Evolutionary conservation across 768 basidiomycete species (phyloP).

Genomic region (Suillus clintonianus): DNA sequence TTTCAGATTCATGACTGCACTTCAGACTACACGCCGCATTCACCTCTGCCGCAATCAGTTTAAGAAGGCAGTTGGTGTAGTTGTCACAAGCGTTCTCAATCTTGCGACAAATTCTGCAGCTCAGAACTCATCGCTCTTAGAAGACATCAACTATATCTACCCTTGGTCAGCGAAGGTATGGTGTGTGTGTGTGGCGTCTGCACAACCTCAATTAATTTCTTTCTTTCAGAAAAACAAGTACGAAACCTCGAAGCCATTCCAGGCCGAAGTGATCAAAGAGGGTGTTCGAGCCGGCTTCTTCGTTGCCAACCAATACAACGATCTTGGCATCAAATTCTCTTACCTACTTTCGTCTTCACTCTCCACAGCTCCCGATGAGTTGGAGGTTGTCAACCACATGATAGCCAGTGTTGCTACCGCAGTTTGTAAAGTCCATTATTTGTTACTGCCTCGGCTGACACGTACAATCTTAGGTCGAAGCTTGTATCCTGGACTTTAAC

Average conservation of each 20-base stretch:
- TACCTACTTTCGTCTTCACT: neutral
- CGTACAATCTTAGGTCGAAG: neutral
- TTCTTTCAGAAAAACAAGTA: neutral
- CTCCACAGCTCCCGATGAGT: neutral
- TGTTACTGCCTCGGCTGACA: neutral
- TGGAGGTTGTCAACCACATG: neutral
- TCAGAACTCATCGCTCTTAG: neutral
- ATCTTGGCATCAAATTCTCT: neutral
- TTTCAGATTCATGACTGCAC: neutral
- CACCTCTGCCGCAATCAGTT: neutral
- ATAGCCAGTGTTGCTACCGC: neutral
- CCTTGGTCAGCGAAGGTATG: neutral
- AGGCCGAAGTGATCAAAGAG: neutral
- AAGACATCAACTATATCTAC: conserved; percentile 1
- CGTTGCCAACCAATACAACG: neutral
- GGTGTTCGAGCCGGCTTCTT: neutral
- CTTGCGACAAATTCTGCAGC: neutral
- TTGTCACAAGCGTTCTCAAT: neutral
- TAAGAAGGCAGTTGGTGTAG: neutral
- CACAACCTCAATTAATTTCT: neutral
- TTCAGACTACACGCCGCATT: neutral
- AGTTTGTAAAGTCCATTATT: neutral
- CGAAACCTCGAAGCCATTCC: neutral
- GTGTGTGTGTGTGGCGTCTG: neutral
- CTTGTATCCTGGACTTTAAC: neutral